These are phyloP conservation scores for Chlamydomonas reinhardtii DNA, from an alignment of 163 green algal species.

Conservation along the genomic window DNA sequence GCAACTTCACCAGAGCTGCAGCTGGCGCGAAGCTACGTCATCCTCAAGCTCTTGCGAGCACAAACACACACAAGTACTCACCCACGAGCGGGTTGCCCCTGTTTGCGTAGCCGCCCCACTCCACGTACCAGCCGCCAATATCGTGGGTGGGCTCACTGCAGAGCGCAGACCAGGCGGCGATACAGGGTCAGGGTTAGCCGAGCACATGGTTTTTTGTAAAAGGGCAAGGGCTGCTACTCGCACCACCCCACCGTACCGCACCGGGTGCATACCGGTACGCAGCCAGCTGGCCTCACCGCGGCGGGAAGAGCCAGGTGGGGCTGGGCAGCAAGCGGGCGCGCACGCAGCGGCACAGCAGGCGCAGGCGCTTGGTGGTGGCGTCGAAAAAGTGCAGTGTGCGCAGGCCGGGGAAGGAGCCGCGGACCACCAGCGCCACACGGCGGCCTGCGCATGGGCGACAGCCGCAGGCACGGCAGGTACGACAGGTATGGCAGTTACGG, in stretches of 20 bases:
- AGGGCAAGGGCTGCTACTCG: too few relatives aligned
- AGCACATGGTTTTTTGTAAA: too few relatives aligned
- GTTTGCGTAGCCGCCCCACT: constrained; percentile 31
- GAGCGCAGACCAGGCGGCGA: background rate
- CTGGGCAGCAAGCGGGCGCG: constrained; percentile 27
- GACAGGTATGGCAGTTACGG: too few relatives aligned
- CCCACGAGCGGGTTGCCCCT: background rate
- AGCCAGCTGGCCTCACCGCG: too few relatives aligned
- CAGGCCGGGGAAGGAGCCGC: constrained; percentile 40
- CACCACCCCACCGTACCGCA: too few relatives aligned
- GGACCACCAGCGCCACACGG: constrained; percentile 28
- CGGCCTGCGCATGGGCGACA: background rate
- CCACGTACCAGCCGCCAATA: constrained; percentile 49
- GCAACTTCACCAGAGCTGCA: too few relatives aligned
- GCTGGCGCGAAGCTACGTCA: too few relatives aligned
- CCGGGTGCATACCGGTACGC: too few relatives aligned
- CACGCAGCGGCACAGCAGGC: constrained; percentile 46
- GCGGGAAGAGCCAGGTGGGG: constrained; percentile 35
- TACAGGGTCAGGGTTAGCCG: too few relatives aligned
- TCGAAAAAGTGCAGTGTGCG: constrained; percentile 47
- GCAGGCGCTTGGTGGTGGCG: background rate
- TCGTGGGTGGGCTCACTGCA: constrained; percentile 33
- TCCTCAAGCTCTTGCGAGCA: too few relatives aligned
- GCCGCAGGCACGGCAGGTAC: too few relatives aligned
- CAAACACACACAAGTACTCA: background rate